Evolutionary conservation across 1,139 yeast species (phyloP).

Genomic region (Schwanniomyces etchellsii): DNA sequence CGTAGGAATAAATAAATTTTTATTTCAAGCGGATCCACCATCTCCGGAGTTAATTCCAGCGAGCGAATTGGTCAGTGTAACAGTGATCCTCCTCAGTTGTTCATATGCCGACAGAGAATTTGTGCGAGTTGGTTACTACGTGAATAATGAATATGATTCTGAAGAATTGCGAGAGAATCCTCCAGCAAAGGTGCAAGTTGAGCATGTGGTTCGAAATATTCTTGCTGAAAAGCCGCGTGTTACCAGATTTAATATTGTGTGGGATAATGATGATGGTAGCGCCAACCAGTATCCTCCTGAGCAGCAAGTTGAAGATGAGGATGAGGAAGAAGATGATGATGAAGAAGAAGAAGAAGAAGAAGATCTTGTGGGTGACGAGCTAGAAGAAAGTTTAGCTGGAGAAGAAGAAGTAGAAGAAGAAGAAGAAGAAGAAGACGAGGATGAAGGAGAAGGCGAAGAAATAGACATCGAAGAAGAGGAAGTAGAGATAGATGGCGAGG

Average conservation of each 20-base stretch:
- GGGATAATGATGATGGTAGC: constrained; percentile 71
- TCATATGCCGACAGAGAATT: constrained; percentile 91
- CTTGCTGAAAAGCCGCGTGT: constrained; percentile 97
- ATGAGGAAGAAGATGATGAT: constrained; percentile 47
- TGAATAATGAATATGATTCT: constrained; percentile 90
- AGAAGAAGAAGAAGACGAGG: constrained; percentile 7
- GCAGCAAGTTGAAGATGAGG: constrained; percentile 43
- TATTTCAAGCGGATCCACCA: constrained; percentile 94
- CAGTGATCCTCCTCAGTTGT: constrained; percentile 88
- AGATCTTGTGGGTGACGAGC: constrained; percentile 47
- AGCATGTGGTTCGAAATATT: constrained; percentile 88
- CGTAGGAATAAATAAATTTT: constrained; percentile 89
- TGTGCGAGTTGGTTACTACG: constrained; percentile 95
- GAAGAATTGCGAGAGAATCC: constrained; percentile 94
- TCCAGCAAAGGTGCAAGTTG: constrained; percentile 89
- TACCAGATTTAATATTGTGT: constrained; percentile 90
- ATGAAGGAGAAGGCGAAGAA: constrained; percentile 6
- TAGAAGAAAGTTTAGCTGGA: constrained; percentile 20
- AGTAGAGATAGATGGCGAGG: constrained; percentile 5
- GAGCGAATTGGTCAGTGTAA: constrained; percentile 88
- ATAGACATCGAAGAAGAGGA: constrained; percentile 3
- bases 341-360: constrained; percentile 58
- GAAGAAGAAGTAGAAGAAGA: constrained; percentile 8
- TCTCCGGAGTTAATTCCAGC: constrained; percentile 95
- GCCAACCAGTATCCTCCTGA: constrained; percentile 70